phyloP scores from a whole-genome alignment of 2,329 filamentous ascomycete genomes.

The Myriosclerotinia curreyana region DNA sequence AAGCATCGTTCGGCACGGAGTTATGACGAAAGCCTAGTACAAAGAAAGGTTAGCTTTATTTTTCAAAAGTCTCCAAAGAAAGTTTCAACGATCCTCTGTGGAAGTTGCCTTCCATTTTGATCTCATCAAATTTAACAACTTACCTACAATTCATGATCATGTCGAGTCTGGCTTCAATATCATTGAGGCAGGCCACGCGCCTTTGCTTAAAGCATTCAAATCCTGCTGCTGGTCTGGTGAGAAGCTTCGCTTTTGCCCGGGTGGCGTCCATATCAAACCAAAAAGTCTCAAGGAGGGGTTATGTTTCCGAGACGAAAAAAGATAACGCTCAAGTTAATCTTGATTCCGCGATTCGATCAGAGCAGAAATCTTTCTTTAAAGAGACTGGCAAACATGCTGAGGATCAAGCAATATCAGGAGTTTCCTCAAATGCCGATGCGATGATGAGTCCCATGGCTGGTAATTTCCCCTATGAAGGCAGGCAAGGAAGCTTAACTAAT shows the following conservation, averaged over 20 bases:
- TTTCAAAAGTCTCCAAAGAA: slow-evolving; percentile 16
- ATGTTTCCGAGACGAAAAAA: slow-evolving; percentile 80
- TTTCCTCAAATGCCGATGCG: slow-evolving; percentile 45
- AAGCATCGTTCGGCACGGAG: not conserved
- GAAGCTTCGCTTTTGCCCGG: slow-evolving; percentile 29
- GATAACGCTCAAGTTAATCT: slow-evolving; percentile 77
- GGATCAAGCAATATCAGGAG: slow-evolving; percentile 33
- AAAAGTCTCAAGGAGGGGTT: slow-evolving; percentile 52
- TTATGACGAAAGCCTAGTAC: slow-evolving; percentile 2
- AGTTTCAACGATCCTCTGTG: slow-evolving; percentile 1
- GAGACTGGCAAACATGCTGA: slow-evolving; percentile 39
- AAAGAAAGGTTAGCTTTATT: slow-evolving; percentile 15
- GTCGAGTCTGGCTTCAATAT: slow-evolving; percentile 28
- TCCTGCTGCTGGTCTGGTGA: slow-evolving; percentile 32
- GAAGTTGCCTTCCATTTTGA: slow-evolving; percentile 14
- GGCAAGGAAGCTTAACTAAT: slow-evolving; percentile 29
- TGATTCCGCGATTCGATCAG: slow-evolving; percentile 80
- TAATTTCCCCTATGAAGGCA: slow-evolving; percentile 35
- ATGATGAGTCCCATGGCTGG: slow-evolving; percentile 80
- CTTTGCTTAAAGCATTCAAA: slow-evolving; percentile 35
- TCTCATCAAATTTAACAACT: slow-evolving; percentile 4
- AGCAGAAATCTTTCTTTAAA: slow-evolving; percentile 77
- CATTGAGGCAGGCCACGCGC: slow-evolving; percentile 39
- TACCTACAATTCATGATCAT: slow-evolving; percentile 11
- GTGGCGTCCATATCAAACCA: slow-evolving; percentile 30